Evolutionary conservation across 2,329 filamentous ascomycete species (phyloP).

Genomic region (Claviceps sp.): DNA sequence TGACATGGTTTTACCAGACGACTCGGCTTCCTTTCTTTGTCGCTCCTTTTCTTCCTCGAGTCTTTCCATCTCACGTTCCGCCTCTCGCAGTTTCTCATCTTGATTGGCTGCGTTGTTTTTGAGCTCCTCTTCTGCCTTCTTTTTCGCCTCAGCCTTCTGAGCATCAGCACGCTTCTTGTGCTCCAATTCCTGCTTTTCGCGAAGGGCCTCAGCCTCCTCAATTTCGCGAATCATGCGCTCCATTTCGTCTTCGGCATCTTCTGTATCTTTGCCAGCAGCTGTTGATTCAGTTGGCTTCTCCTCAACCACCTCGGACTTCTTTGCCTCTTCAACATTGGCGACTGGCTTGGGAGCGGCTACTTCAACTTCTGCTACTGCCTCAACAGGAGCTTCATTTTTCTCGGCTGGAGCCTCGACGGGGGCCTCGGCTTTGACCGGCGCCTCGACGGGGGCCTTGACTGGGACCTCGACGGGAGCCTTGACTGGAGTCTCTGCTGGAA

Average conservation of each 20-base stretch:
- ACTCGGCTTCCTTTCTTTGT: constrained; percentile 36
- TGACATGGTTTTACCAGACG: constrained; percentile 32
- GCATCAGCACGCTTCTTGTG: constrained; percentile 33
- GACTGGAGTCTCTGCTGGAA: too few species aligned
- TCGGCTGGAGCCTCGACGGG: constrained; percentile 16
- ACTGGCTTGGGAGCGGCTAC: constrained; percentile 4
- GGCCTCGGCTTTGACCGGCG: too few species aligned
- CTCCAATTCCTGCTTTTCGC: constrained; percentile 35
- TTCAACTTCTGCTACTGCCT: not conserved
- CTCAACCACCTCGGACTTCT: constrained; percentile 7
- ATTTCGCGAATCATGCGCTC: constrained; percentile 50
- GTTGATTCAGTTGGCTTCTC: constrained; percentile 17
- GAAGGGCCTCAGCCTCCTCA: constrained; percentile 40
- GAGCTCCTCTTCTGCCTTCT: constrained; percentile 32
- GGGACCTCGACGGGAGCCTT: too few species aligned
- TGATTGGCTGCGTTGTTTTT: constrained; percentile 38
- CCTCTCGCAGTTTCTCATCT: constrained; percentile 55
- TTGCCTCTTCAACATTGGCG: not conserved
- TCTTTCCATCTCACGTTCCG: constrained; percentile 59
- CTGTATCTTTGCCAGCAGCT: constrained; percentile 15
- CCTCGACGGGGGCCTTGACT: too few species aligned
- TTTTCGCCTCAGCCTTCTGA: constrained; percentile 33
- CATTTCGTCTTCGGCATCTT: constrained; percentile 40
- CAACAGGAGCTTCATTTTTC: constrained; percentile 3
- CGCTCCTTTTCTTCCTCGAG: constrained; percentile 58